phyloP scores from a whole-genome alignment of 2,329 filamentous ascomycete species.

The Ceratocystis diversiconidia region DNA sequence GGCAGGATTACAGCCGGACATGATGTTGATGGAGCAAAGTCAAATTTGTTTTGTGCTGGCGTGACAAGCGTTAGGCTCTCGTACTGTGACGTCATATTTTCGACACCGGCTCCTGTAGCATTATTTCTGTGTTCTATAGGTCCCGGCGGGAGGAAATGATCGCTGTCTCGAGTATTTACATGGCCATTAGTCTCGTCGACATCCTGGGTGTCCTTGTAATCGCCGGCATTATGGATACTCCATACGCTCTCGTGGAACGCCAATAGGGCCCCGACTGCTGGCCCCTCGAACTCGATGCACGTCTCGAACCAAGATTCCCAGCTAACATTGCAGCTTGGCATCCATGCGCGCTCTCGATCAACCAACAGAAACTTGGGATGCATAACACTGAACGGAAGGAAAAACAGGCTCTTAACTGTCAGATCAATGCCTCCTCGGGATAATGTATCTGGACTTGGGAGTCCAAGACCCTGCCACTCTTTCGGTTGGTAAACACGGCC shows the following conservation, averaged over 20 bases:
- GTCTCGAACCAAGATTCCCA: conserved; percentile 84
- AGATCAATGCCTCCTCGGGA: conserved; percentile 49
- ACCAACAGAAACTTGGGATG: conserved; percentile 72
- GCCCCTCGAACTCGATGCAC: conserved; percentile 51
- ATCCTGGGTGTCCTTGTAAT: background rate
- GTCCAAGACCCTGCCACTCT: conserved; percentile 49
- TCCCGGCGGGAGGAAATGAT: background rate
- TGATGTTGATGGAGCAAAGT: conserved; percentile 59
- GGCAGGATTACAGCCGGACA: conserved; percentile 51
- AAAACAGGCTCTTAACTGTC: conserved; percentile 62
- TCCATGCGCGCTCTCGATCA: conserved; percentile 49
- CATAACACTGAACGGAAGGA: conserved; percentile 72
- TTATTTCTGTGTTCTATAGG: background rate
- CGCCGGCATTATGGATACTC: conserved; percentile 25
- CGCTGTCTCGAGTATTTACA: background rate
- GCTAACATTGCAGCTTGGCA: conserved; percentile 73
- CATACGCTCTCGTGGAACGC: conserved; percentile 58
- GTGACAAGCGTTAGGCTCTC: conserved; percentile 14
- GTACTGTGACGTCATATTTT: conserved; percentile 4
- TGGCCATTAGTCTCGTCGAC: conserved; percentile 5
- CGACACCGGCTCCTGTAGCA: background rate
- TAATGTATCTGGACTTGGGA: conserved; percentile 41
- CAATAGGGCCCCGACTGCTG: conserved; percentile 46
- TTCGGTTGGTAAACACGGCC: conserved; percentile 48
- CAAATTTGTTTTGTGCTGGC: conserved; percentile 32